Conservation (phyloP, 208 protist species). For the Leishmania major region DNA sequence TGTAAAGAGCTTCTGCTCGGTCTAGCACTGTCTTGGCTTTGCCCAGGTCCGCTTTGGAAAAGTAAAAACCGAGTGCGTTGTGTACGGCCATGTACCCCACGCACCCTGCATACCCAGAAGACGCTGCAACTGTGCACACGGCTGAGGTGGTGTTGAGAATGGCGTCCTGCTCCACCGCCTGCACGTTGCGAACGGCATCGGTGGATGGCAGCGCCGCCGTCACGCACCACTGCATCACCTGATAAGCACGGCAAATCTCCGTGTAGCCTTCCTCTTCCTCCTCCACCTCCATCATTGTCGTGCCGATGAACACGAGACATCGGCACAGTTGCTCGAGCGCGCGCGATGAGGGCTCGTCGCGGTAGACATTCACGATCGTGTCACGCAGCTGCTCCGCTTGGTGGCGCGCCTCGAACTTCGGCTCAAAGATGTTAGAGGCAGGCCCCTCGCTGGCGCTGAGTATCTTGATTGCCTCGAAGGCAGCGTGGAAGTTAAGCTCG, state of each 20-base stretch:
- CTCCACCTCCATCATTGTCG: slow-evolving; percentile 78
- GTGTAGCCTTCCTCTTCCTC: slow-evolving; percentile 67
- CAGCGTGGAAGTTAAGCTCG: slow-evolving; percentile 35
- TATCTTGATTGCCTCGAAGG: slow-evolving; percentile 55
- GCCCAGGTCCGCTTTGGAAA: slow-evolving; percentile 46
- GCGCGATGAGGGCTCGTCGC: slow-evolving; percentile 11
- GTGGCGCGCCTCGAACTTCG: slow-evolving; percentile 69
- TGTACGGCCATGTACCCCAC: slow-evolving; percentile 69
- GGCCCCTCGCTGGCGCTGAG: slow-evolving; percentile 73
- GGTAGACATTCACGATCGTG: slow-evolving; percentile 65
- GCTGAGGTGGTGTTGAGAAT: slow-evolving; percentile 31
- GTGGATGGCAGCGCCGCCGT: slow-evolving; percentile 22
- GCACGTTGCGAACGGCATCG: slow-evolving; percentile 18
- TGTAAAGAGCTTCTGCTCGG: slow-evolving; percentile 63
- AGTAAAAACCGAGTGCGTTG: slow-evolving; percentile 79
- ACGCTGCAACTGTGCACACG: neutral
- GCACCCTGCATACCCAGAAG: slow-evolving; percentile 35
- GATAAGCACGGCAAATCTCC: slow-evolving; percentile 59
- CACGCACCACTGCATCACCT: slow-evolving; percentile 42
- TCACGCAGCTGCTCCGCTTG: slow-evolving; percentile 67
- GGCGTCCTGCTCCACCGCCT: slow-evolving; percentile 40
- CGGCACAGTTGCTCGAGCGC: slow-evolving; percentile 71
- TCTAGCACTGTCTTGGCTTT: slow-evolving; percentile 61
- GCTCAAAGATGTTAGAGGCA: slow-evolving; percentile 71
- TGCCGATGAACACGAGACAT: slow-evolving; percentile 68